Conservation (phyloP, 208 protist species). For the Herpetomonas samuelpessoai region DNA sequence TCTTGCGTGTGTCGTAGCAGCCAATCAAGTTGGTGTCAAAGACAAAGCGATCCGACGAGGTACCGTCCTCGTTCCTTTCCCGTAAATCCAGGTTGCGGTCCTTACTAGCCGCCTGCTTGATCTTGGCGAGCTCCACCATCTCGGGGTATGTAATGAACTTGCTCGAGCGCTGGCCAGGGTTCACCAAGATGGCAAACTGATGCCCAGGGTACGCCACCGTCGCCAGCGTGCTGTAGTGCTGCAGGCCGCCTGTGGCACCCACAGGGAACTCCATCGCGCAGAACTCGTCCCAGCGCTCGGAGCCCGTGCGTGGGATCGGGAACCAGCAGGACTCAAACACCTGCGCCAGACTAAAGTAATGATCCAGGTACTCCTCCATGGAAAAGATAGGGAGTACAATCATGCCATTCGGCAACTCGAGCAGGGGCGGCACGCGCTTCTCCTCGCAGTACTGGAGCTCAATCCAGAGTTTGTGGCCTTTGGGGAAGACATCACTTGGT, state of each 20-base stretch:
- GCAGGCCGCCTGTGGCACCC: slow-evolving; percentile 58
- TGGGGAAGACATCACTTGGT: slow-evolving; percentile 64
- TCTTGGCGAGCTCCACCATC: slow-evolving; percentile 70
- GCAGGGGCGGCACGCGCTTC: slow-evolving; percentile 59
- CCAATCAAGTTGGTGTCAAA: slow-evolving; percentile 57
- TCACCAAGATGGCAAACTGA: slow-evolving; percentile 74
- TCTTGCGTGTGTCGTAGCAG: slow-evolving; percentile 73
- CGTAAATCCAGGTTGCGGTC: slow-evolving; percentile 24
- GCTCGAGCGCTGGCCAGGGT: slow-evolving; percentile 76
- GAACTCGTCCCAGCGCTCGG: slow-evolving; percentile 72
- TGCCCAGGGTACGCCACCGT: slow-evolving; percentile 52
- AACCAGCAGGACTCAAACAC: slow-evolving; percentile 87
- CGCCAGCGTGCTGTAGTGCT: slow-evolving; percentile 68
- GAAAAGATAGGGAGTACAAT: slow-evolving; percentile 84
- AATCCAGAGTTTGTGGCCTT: slow-evolving; percentile 82
- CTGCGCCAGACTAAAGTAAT: slow-evolving; percentile 69
- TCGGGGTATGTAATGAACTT: slow-evolving; percentile 91
- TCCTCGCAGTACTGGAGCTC: slow-evolving; percentile 85
- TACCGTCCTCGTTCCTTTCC: slow-evolving; percentile 3
- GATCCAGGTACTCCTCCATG: slow-evolving; percentile 85
- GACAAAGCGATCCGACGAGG: slow-evolving; percentile 18
- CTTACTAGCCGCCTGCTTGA: slow-evolving; percentile 32
- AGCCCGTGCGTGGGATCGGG: slow-evolving; percentile 73
- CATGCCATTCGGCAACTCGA: slow-evolving; percentile 80
- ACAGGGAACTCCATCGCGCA: slow-evolving; percentile 80